phyloP scores from a whole-genome alignment of 805 yeast species.

The Saturnispora ahearnii region DNA sequence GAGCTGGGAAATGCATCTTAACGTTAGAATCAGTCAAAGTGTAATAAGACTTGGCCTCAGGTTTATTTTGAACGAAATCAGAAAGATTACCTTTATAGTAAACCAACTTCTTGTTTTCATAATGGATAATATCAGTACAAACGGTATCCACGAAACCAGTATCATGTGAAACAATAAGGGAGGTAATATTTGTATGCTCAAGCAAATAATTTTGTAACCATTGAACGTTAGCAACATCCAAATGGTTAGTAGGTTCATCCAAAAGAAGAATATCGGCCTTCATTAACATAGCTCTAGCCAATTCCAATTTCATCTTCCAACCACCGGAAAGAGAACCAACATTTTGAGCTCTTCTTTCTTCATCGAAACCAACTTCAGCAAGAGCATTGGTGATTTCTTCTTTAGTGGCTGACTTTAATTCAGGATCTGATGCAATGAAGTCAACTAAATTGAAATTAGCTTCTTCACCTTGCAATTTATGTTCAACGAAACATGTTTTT shows the following conservation, averaged over 20 bases:
- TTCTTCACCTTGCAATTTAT: constrained; percentile 90
- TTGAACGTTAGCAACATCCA: constrained; percentile 87
- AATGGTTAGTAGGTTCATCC: constrained; percentile 98
- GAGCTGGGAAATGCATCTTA: constrained; percentile 97
- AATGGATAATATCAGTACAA: constrained; percentile 94
- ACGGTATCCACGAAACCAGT: constrained; percentile 93
- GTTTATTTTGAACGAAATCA: constrained; percentile 82
- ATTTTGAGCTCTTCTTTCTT: constrained; percentile 77
- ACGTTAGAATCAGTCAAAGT: constrained; percentile 88
- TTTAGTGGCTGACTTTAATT: constrained; percentile 51
- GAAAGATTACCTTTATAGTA: constrained; percentile 95
- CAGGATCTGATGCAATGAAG: constrained; percentile 86
- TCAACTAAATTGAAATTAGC: constrained; percentile 82
- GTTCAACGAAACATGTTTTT: constrained; percentile 95
- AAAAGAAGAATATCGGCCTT: constrained; percentile 89
- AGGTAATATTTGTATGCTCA: constrained; percentile 79
- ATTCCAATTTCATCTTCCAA: constrained; percentile 97
- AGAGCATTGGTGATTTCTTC: constrained; percentile 72
- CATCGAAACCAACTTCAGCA: constrained; percentile 82
- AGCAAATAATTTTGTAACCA: constrained; percentile 89
- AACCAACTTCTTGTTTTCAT: constrained; percentile 88
- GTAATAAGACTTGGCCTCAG: constrained; percentile 94
- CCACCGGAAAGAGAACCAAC: constrained; percentile 97
- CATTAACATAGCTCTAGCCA: constrained; percentile 98
- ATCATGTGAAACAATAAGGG: constrained; percentile 95